Evolutionary conservation across 192 early-diverging fungal species (phyloP), one percentile per base, ranked within the genome.

Genomic region (Entomortierella lignicola): DNA sequence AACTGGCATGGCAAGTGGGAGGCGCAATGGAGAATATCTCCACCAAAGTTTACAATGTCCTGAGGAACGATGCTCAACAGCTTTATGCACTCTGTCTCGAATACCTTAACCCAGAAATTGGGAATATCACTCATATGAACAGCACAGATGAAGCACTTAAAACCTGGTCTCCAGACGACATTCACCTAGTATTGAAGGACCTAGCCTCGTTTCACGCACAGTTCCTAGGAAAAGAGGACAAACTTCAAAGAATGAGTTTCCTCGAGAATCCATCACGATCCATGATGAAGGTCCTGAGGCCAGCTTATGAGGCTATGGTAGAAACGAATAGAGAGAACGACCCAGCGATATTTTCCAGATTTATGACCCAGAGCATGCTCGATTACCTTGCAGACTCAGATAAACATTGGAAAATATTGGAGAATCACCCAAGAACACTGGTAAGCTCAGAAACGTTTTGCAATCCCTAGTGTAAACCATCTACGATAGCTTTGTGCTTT

Each of bases 31-130:
- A 55, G 11, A 55, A 39, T 18, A 70, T 79, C 39, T 79, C 75
- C 21, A 65, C 75, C 56, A 79, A 79, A 29, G 75, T 79, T 57
- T 79, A 79, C 51, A 79, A 79, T 27, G 63, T 70, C 57, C 75
- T 79, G 18, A 67, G 75, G 12, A 79, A 79, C 57, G 75, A 79
- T 29, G 31, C 53, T 15, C 66, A 79, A 25, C 75, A 79, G 48
- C 54, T 79, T 5, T 79, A 79, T 27, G 68, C 75, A 7, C 75
- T 79, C 21, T 79, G 75, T 21, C 65, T 79, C 31, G 75, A 79
- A 25, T 79, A 66, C 56, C 50, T 79, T 10, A 26, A 79, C 43
- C 75, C 75, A 4, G 42, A 41, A 17, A 25, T 27, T 47, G 67
- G 67, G 1, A 70, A 63, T n/a, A 66, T 79, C 39, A 70, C 67